Evolutionary conservation across 2,329 filamentous ascomycete genomes (phyloP), one percentile per base, ranked within the genome.

Genomic region (Xylaria multiplex): DNA sequence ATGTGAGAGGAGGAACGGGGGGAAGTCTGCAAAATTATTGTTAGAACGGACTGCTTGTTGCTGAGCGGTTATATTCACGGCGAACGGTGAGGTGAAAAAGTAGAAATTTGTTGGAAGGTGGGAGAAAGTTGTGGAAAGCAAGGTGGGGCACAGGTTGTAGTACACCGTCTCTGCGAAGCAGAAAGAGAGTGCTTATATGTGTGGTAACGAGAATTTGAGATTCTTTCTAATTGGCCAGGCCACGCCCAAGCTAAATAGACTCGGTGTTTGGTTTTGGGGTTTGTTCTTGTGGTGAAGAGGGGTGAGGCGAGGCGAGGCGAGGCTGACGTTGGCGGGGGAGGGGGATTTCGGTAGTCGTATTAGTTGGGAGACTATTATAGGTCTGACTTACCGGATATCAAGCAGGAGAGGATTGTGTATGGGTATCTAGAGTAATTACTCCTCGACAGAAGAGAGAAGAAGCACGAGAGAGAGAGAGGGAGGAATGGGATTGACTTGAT

Each of bases 251-350:
- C 2, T 16, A 13, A 24, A 22, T 16, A 11, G 6, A 11, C 9
- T 27, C 8, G 6, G 14, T 22, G n/a, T 52, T 40, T 24, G 48
- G 45, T 16, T 30, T 40, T 40, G 19, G n/a, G 50, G 16, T 13
- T 37, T 32, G 50, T 27, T 13, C 24, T 32, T 14, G 46, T 30
- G 8, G 24, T 56, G 56, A 19, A 42, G 40, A 48, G 19, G 46
- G 35, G 43, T 43, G 52, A 55, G 22, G 68, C 24, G 50, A 68
- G 22, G 68, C 24, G 50, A 68, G 55, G 64, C 62, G 42, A 67
- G 67, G 67, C 67, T 63, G 65, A 71, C 16, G 59, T 65, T 67
- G 64, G 70, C 53, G 69, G 69, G 69, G 69, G 65, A 56, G 43
- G 32, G 46, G 61, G 22, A 58, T 32, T 35, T 22, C 27, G 58